Evolutionary conservation across 129 eudicot species (phyloP).

Genomic region (Silybum marianum): DNA sequence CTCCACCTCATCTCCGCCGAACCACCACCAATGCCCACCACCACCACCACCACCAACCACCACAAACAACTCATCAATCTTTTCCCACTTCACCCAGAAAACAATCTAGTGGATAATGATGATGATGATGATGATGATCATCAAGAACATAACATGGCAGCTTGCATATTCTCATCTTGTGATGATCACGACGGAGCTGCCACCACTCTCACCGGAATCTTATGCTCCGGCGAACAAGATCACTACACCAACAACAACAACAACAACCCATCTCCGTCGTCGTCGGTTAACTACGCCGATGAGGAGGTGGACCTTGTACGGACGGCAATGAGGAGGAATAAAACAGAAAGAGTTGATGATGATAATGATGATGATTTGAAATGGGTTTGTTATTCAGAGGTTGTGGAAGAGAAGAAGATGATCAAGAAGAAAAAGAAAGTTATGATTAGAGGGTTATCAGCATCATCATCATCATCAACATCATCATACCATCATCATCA

Average conservation of each 20-base stretch:
- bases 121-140: too few relatives aligned
- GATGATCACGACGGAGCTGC: slow-evolving; percentile 60
- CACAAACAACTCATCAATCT: slow-evolving; percentile 48
- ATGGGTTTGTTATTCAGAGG: slow-evolving; percentile 80
- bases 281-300: slow-evolving; percentile 53
- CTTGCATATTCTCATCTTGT: slow-evolving; percentile 52
- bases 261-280: slow-evolving; percentile 47
- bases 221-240: slow-evolving; percentile 31
- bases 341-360: slow-evolving; percentile 39
- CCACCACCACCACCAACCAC: slow-evolving; percentile 18
- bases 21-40: slow-evolving; percentile 28
- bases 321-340: slow-evolving; percentile 82
- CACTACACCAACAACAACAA: slow-evolving; percentile 20
- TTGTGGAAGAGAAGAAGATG: slow-evolving; percentile 46
- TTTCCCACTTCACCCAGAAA: slow-evolving; percentile 73
- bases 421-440: neutral
- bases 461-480: slow-evolving; percentile 31
- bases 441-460: slow-evolving; percentile 21
- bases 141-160: slow-evolving; percentile 54
- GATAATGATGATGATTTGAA: slow-evolving; percentile 60
- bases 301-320: slow-evolving; percentile 58
- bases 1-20: slow-evolving; percentile 43
- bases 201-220: slow-evolving; percentile 61
- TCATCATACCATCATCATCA: slow-evolving; percentile 19
- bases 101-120: too few relatives aligned